Evolutionary conservation across 2,329 filamentous ascomycete species (phyloP).

Genomic region (Talaromyces sp.): DNA sequence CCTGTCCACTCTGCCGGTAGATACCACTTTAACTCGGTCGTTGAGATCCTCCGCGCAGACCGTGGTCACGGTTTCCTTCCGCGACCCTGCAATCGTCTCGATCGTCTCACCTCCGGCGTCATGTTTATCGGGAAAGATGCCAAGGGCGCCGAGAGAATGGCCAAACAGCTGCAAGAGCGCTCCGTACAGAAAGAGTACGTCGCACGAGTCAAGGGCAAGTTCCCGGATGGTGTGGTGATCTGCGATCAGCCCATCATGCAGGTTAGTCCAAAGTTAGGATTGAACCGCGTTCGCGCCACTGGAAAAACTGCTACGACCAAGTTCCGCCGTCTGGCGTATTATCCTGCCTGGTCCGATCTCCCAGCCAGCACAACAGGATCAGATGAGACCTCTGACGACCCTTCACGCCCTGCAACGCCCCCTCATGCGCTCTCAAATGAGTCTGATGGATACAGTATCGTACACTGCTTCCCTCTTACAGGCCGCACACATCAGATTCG

Average conservation of each 20-base stretch:
- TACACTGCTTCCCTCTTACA: constrained; percentile 89
- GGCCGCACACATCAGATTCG: constrained; percentile 93
- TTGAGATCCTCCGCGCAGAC: constrained; percentile 89
- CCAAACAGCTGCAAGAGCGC: constrained; percentile 73
- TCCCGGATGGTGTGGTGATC: constrained; percentile 86
- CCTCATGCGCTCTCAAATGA: constrained; percentile 44
- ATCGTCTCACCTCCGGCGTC: constrained; percentile 89
- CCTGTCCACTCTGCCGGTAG: constrained; percentile 94
- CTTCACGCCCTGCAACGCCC: constrained; percentile 33
- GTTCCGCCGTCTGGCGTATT: constrained; percentile 91
- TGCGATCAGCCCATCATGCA: constrained; percentile 93
- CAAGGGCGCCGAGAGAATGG: constrained; percentile 75
- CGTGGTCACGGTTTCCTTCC: constrained; percentile 61
- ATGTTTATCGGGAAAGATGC: constrained; percentile 96
- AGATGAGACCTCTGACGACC: constrained; percentile 7
- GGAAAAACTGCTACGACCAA: constrained; percentile 89
- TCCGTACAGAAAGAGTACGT: constrained; percentile 95
- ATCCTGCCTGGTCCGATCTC: constrained; percentile 54
- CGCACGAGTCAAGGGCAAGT: constrained; percentile 85
- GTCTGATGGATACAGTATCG: constrained; percentile 82
- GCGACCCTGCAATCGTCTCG: constrained; percentile 85
- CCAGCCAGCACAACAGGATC: neutral
- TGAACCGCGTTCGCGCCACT: constrained; percentile 92
- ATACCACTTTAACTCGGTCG: constrained; percentile 92
- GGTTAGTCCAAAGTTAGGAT: constrained; percentile 90